Conservation (phyloP, 208 protist genomes). For the Leishmania mexicana region DNA sequence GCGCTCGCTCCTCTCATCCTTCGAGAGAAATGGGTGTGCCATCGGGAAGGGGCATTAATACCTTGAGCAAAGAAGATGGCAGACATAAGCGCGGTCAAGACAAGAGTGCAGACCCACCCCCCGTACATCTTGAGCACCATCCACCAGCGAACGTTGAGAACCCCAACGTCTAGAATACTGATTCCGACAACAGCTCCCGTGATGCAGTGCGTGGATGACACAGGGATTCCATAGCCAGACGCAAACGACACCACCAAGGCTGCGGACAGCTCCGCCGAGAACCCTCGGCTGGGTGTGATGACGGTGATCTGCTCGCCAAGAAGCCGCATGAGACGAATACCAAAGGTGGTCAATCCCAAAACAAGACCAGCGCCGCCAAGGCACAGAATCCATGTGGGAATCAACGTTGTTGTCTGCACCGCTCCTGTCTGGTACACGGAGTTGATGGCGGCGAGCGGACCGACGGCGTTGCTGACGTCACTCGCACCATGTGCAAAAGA, state of each 20-base stretch:
- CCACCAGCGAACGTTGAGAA: conserved; percentile 60
- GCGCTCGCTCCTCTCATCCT: not conserved
- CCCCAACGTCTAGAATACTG: conserved; percentile 76
- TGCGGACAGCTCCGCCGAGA: conserved; percentile 76
- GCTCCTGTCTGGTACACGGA: conserved; percentile 57
- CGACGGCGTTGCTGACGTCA: conserved; percentile 87
- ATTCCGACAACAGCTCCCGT: conserved; percentile 87
- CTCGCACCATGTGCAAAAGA: conserved; percentile 89
- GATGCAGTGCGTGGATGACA: conserved; percentile 92
- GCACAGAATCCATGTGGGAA: conserved; percentile 73
- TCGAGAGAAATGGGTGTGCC: not conserved
- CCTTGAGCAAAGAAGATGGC: conserved; percentile 80
- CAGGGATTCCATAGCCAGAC: conserved; percentile 76
- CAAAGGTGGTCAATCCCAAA: conserved; percentile 73
- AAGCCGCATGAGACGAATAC: conserved; percentile 69
- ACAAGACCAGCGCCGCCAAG: conserved; percentile 76
- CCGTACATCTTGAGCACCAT: conserved; percentile 82
- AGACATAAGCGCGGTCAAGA: conserved; percentile 61
- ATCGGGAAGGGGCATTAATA: conserved; percentile 55
- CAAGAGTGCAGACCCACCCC: conserved; percentile 69
- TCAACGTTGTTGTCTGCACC: conserved; percentile 35
- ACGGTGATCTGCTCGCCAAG: conserved; percentile 78
- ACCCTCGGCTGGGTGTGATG: conserved; percentile 76
- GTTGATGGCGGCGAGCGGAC: conserved; percentile 76
- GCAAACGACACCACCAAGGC: conserved; percentile 81